Evolutionary conservation across 2,329 filamentous ascomycete species (phyloP).

Genomic region (Exophiala mesophila): DNA sequence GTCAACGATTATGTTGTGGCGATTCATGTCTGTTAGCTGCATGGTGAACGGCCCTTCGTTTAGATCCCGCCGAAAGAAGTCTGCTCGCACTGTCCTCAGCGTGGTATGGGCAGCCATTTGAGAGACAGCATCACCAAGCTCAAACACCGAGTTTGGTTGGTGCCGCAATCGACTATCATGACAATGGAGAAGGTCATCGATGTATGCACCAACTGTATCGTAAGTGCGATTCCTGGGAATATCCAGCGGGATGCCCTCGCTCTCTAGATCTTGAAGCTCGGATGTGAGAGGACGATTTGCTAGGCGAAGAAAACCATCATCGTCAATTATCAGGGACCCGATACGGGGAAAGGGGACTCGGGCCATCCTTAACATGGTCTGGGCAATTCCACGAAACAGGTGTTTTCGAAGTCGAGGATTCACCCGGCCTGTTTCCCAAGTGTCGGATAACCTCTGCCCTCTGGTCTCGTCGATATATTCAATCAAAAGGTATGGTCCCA

Average conservation of each 20-base stretch:
- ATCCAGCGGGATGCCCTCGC: constrained; percentile 6
- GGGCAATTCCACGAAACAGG: constrained; percentile 25
- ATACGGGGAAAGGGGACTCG: constrained; percentile 19
- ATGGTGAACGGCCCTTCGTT: background rate
- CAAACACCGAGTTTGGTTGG: background rate
- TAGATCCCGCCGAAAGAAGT: background rate
- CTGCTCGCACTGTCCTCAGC: background rate
- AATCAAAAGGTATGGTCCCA: background rate
- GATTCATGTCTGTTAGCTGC: constrained; percentile 3
- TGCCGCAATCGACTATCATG: constrained; percentile 3
- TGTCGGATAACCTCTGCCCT: background rate
- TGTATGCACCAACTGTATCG: background rate
- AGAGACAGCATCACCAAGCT: background rate
- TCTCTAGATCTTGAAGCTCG: constrained; percentile 26
- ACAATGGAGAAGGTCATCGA: constrained; percentile 1
- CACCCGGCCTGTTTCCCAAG: background rate
- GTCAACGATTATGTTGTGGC: constrained; percentile 34
- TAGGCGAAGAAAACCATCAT: constrained; percentile 25
- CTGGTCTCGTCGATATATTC: constrained; percentile 1
- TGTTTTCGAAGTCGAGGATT: constrained; percentile 7
- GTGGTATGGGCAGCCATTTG: background rate
- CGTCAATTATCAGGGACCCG: constrained; percentile 26
- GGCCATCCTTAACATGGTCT: constrained; percentile 26
- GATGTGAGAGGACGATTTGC: constrained; percentile 28
- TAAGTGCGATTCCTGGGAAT: constrained; percentile 2